Evolutionary conservation across 139 green algal genomes (phyloP).

Genomic region (Desmodesmus armatus): DNA sequence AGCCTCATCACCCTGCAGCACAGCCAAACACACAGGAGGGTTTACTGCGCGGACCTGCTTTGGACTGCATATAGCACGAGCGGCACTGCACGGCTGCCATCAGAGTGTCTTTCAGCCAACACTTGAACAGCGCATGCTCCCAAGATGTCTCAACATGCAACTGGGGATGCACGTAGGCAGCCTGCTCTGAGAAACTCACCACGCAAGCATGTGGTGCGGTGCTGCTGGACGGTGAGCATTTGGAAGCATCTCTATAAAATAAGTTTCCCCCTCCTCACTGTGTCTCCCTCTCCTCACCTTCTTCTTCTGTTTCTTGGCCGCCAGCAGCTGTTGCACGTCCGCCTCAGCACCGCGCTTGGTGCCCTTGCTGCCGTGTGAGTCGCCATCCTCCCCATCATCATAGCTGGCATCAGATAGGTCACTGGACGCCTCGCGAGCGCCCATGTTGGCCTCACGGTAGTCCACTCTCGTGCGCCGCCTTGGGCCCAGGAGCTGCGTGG

Average conservation of each 20-base stretch:
- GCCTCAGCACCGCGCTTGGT: background rate
- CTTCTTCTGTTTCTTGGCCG: conserved; percentile 8
- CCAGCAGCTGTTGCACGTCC: background rate
- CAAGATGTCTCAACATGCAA: too few relatives aligned
- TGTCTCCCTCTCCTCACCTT: background rate
- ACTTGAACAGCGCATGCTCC: too few relatives aligned
- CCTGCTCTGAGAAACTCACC: too few relatives aligned
- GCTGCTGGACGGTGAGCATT: too few relatives aligned
- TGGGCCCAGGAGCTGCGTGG: conserved; percentile 12
- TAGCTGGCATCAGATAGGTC: too few relatives aligned
- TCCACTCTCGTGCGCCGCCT: conserved; percentile 9
- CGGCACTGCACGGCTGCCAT: too few relatives aligned
- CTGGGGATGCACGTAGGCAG: too few relatives aligned
- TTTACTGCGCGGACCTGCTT: too few relatives aligned
- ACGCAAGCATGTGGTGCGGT: too few relatives aligned
- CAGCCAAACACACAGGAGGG: background rate
- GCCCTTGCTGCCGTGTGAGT: background rate
- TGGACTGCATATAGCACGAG: too few relatives aligned
- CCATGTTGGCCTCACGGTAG: conserved; percentile 22
- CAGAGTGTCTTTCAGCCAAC: too few relatives aligned
- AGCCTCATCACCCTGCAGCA: conserved; percentile 15
- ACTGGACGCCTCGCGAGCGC: background rate
- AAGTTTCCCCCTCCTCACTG: background rate
- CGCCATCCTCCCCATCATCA: background rate
- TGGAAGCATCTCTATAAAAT: too few relatives aligned